phyloP scores from a whole-genome alignment of 768 basidiomycete genomes.

The Cyathus striatus region DNA sequence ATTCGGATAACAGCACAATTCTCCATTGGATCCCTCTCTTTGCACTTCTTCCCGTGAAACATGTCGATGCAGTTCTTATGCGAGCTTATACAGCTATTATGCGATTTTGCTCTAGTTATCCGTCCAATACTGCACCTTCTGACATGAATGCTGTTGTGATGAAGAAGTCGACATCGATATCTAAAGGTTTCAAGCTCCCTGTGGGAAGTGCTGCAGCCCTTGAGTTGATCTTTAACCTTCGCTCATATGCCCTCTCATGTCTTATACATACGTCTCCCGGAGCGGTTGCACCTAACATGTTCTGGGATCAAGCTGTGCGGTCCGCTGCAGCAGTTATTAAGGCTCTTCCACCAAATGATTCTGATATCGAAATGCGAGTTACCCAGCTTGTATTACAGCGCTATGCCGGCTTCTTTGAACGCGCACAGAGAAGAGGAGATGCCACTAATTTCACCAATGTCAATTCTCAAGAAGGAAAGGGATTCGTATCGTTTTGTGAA shows the following conservation, averaged over 20 bases:
- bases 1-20: slow-evolving; percentile 23
- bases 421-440: slow-evolving; percentile 31
- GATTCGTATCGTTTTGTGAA: slow-evolving; percentile 64
- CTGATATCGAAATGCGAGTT: slow-evolving; percentile 22
- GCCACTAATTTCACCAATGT: slow-evolving; percentile 30
- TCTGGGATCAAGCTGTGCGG: slow-evolving; percentile 69
- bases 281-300: slow-evolving; percentile 43
- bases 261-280: slow-evolving; percentile 40
- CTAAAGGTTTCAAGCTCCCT: slow-evolving; percentile 7
- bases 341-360: slow-evolving; percentile 11
- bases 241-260: slow-evolving; percentile 44
- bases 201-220: slow-evolving; percentile 9
- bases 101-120: slow-evolving; percentile 22
- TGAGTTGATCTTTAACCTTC: slow-evolving; percentile 23
- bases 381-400: slow-evolving; percentile 32
- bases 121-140: slow-evolving; percentile 4
- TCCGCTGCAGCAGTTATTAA: slow-evolving; percentile 42
- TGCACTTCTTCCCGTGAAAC: slow-evolving; percentile 40
- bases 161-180: not conserved
- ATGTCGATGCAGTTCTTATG: slow-evolving; percentile 53
- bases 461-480: slow-evolving; percentile 8
- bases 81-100: slow-evolving; percentile 54
- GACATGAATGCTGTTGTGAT: slow-evolving; percentile 1
- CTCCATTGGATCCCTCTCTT: slow-evolving; percentile 49
- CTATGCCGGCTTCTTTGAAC: slow-evolving; percentile 37